Evolutionary conservation across 2,329 filamentous ascomycete species (phyloP), one percentile per base, ranked within the genome.

Genomic region (Pezicula radicicola): DNA sequence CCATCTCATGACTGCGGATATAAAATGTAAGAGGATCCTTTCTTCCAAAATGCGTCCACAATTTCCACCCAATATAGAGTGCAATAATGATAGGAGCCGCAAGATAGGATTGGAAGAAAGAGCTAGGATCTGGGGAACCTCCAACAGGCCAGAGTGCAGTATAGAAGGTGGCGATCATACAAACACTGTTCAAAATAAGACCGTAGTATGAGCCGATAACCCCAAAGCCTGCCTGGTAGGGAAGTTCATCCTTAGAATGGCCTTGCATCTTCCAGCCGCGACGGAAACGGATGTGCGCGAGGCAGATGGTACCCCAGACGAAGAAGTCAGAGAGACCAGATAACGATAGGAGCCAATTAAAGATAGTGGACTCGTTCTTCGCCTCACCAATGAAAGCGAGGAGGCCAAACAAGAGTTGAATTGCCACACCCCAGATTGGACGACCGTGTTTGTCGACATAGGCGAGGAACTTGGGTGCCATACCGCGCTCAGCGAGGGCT

Each of bases 271-370:
- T 74, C 82, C 81, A 85, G 30, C 75, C 81, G 46, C 75, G 66
- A 54, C 82, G 79, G 77, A 85, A 85, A 47, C 82, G 81, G 64
- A 85, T 85, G 63, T 85, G 81, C 0, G 80, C 74, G 2, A 83
- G 67, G 66, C 80, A 84, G 63, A 84, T 83, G 54, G 77, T 85
- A 41, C 80, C 83, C 87, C 87, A 91, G 30, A 86, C 85, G 69
- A 90, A 87, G 64, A 91, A 81, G 55, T 81, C 84, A 1, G 82
- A 80, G 15, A 91, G 79, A 46, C 85, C 87, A 0, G 85, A 88
- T 21, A 91, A 78, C 0, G 87, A 78, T 45, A 89, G 73, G 53
- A 87, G 76, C 83, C 83, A 87, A 62, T 72, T 72, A 70, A 85
- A 85, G 52, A 81, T 74, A 1, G 69, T 68, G 28, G 59, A 65